phyloP scores from a whole-genome alignment of 2,329 filamentous ascomycete genomes.

The Fusarium hainanense region DNA sequence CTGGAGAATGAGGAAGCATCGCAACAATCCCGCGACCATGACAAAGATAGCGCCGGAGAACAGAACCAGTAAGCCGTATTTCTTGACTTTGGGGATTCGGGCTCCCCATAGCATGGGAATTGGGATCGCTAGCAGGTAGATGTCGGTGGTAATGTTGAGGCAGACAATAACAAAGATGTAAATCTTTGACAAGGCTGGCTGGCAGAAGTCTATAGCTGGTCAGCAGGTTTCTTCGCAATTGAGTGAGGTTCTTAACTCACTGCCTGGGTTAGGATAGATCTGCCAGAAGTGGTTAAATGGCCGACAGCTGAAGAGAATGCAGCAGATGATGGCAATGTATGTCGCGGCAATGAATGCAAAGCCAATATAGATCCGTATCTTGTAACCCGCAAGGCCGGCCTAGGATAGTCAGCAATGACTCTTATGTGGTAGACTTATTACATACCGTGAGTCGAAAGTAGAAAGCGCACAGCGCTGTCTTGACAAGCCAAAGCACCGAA shows the following conservation, averaged over 20 bases:
- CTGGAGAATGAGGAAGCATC: constrained; percentile 51
- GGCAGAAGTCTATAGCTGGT: constrained; percentile 52
- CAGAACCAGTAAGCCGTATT: constrained; percentile 63
- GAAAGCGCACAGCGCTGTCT: constrained; percentile 63
- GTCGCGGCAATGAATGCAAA: constrained; percentile 49
- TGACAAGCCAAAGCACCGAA: constrained; percentile 62
- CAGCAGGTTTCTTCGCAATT: background rate
- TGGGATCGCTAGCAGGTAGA: constrained; percentile 55
- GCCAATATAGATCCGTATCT: constrained; percentile 47
- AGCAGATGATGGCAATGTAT: constrained; percentile 50
- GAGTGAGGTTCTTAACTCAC: constrained; percentile 40
- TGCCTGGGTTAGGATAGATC: constrained; percentile 56
- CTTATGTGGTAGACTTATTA: accelerated
- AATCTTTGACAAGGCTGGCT: constrained; percentile 54
- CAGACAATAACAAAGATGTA: constrained; percentile 52
- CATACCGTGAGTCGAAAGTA: constrained; percentile 62
- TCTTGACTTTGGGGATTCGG: constrained; percentile 60
- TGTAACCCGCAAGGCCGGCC: constrained; percentile 38
- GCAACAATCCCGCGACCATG: constrained; percentile 51
- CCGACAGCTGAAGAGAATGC: constrained; percentile 51
- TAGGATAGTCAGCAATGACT: constrained; percentile 42
- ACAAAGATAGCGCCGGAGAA: constrained; percentile 58
- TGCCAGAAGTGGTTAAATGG: constrained; percentile 55
- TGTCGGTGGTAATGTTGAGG: constrained; percentile 55
- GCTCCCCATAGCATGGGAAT: constrained; percentile 65